A percentile compares a stretch with the other conserved stretches of the same genome.
These are phyloP conservation scores for Hyphodiscus sp. DNA, from an alignment of 2,329 filamentous ascomycete genomes.

Conservation along the genomic window DNA sequence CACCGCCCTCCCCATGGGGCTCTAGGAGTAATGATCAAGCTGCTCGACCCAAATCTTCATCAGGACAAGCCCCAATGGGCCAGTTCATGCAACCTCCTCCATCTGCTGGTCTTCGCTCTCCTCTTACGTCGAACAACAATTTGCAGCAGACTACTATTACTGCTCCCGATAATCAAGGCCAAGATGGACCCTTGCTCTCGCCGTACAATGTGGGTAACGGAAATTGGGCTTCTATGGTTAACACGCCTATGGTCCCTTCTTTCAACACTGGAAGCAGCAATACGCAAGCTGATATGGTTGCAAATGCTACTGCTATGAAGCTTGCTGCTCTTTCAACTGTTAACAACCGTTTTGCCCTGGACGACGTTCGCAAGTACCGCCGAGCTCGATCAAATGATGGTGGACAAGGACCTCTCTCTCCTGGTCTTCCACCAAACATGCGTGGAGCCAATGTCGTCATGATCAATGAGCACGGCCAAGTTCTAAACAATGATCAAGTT, in stretches of 20 bases:
- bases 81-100: conserved; percentile 84
- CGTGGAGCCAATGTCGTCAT: conserved; percentile 78
- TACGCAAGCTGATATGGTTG: conserved; percentile 89
- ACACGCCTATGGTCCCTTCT: conserved; percentile 88
- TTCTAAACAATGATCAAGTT: conserved; percentile 79
- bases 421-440: conserved; percentile 57
- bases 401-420: conserved; percentile 57
- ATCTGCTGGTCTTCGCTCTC: conserved; percentile 71
- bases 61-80: conserved; percentile 79
- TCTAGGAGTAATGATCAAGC: conserved; percentile 42
- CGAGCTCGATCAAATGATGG: conserved; percentile 85
- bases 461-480: conserved; percentile 89
- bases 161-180: conserved; percentile 58
- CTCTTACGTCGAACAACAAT: conserved; percentile 60
- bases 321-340: conserved; percentile 93
- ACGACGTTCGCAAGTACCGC: conserved; percentile 95
- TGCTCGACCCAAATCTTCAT: conserved; percentile 69
- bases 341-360: conserved; percentile 94
- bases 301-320: conserved; percentile 98
- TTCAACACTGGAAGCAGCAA: conserved; percentile 57
- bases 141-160: conserved; percentile 81
- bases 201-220: conserved; percentile 74
- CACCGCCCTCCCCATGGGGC: conserved; percentile 77
- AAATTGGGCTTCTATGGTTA: conserved; percentile 98
- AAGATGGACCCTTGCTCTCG: conserved; percentile 79